Evolutionary conservation across 2,329 filamentous ascomycete species (phyloP).

Genomic region (Gnomoniopsis smithogilvyi): DNA sequence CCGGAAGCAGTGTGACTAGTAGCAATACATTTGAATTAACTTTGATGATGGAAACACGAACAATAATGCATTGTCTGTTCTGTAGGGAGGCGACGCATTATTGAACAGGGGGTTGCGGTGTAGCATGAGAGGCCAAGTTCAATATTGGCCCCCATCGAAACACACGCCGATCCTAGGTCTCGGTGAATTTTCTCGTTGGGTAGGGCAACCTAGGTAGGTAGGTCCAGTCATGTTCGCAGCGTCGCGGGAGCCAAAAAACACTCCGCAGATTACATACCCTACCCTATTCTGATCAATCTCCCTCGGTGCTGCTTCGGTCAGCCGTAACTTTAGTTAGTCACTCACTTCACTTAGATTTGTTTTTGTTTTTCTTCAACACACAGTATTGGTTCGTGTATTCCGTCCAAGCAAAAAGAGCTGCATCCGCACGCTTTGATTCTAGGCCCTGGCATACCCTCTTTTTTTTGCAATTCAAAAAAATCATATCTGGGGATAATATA

Average conservation of each 20-base stretch:
- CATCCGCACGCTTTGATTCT: no score
- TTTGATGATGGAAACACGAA: background rate
- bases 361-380: no score
- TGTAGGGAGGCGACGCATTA: conserved; percentile 3
- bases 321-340: background rate
- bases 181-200: background rate
- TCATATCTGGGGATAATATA: conserved; percentile 9
- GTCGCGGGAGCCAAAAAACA: background rate
- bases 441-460: background rate
- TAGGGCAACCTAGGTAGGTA: no score
- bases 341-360: no score
- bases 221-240: background rate
- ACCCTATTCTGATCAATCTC: no score
- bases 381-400: no score
- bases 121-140: background rate
- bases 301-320: background rate
- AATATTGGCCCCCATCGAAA: background rate
- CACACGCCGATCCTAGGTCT: background rate
- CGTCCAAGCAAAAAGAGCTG: no score
- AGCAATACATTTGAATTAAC: background rate
- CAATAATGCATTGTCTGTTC: background rate
- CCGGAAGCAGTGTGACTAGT: background rate
- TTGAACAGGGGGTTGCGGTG: conserved; percentile 1
- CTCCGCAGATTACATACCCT: no score
- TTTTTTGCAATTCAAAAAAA: conserved; percentile 9